Base-by-base conservation (phyloP, 2,329 filamentous ascomycete genomes). In the Epichloe sp. region DNA sequence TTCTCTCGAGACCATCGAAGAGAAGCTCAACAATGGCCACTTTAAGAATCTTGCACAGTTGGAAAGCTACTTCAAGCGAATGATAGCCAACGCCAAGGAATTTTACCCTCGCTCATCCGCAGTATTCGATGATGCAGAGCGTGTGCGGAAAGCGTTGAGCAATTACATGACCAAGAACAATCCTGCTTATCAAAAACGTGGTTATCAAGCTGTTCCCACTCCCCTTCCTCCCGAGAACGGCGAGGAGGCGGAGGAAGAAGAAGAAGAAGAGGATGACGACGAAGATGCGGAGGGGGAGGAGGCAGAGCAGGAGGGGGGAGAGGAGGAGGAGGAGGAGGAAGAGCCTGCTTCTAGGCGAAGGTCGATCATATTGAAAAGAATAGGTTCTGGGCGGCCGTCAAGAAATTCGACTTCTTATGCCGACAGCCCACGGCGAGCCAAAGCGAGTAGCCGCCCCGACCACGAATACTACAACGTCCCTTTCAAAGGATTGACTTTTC, bases 151-250 rank as follows among this genome's bases (percentile, higher is more conserved):
- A 68, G 83, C 88, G 3, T 76, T 91, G 41, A 90, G 86, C 64
- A 91, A 90, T 61, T 88, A 82, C 65, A 95, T 95, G 88, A 84
- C 83, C 51, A 86, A 86, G 65, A 78, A 84, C 59, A 95, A 95
- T 60, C 88, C 89, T 14, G 87, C 86, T 15, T 95, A 95, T 65
- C 79, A 80, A 55, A 72, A 75, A 15, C 74, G 77, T 23, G 71
- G 71, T 45, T 93, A 94, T 61, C 76, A 79, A 54, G 84, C 86
- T 5, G 74, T 85, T 44, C 78, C 88, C 5, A 88, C 87, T 1
- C 86, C 88, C 73, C 23, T 90, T 15, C 84, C 84, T 1, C 61
- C 61, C 0, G 62, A 66, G 47, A 60, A 59, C 21, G 62, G 57
- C 23, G 60, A 62, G 6, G 60, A 66, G 4, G 59, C 50, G 4